These are phyloP conservation scores for Alternaria gaisen DNA, from an alignment of 2,329 filamentous ascomycete species.

Conservation along the genomic window DNA sequence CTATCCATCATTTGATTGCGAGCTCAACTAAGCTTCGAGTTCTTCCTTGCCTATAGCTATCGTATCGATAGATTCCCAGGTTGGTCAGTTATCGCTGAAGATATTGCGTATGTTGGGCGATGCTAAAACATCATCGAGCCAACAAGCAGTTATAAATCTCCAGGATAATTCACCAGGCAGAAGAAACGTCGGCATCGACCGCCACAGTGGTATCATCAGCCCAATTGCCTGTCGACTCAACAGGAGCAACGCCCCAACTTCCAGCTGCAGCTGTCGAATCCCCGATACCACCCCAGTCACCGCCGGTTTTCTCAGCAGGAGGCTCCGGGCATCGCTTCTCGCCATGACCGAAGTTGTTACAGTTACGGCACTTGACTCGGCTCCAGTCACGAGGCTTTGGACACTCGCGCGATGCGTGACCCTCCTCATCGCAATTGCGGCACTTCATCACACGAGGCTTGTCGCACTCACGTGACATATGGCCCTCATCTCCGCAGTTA, in stretches of 20 bases:
- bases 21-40: neutral
- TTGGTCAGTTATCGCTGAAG: neutral
- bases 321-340: conserved; percentile 53
- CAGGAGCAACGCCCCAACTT: conserved; percentile 33
- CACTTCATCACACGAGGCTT: conserved; percentile 52
- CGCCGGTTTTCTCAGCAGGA: conserved; percentile 30
- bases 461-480: conserved; percentile 38
- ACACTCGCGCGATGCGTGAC: conserved; percentile 54
- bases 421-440: conserved; percentile 71
- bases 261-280: conserved; percentile 26
- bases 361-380: conserved; percentile 68
- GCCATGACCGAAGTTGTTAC: conserved; percentile 57
- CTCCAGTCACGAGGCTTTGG: conserved; percentile 60
- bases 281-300: conserved; percentile 33
- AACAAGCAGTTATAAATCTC: conserved; percentile 3
- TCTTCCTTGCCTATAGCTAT: neutral
- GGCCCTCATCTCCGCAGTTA: conserved; percentile 41
- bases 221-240: conserved; percentile 26
- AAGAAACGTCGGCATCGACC: conserved; percentile 9
- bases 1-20: neutral
- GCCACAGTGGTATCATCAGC: conserved; percentile 24
- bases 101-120: conserved; percentile 5
- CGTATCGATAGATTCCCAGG: neutral
- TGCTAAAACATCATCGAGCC: neutral
- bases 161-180: conserved; percentile 18